Evolutionary conservation across 1,284 basidiomycete genomes (phyloP).

Genomic region (Cryptococcus sp.): DNA sequence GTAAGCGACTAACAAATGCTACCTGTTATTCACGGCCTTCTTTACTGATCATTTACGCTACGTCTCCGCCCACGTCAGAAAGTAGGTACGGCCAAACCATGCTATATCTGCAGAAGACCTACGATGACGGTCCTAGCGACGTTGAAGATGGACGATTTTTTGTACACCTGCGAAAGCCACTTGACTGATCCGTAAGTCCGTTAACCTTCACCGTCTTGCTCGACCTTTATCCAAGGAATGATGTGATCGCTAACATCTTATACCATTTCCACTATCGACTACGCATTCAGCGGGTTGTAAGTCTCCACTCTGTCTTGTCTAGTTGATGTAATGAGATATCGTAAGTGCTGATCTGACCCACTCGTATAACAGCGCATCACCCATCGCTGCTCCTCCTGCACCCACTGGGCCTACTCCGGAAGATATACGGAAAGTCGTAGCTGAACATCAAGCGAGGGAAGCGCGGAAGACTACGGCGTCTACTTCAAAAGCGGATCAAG

Average conservation of each 20-base stretch:
- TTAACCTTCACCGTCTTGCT: not conserved
- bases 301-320: not conserved
- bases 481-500: slow-evolving; percentile 10
- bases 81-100: slow-evolving; percentile 45
- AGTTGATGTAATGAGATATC: not conserved
- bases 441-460: slow-evolving; percentile 46
- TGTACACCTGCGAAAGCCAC: slow-evolving; percentile 51
- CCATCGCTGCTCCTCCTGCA: slow-evolving; percentile 31
- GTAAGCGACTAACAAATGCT: slow-evolving; percentile 29
- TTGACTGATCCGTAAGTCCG: slow-evolving; percentile 46
- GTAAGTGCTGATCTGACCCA: not conserved
- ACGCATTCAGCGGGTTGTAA: slow-evolving; percentile 24
- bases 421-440: slow-evolving; percentile 51
- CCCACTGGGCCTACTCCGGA: slow-evolving; percentile 38
- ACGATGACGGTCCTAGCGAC: slow-evolving; percentile 50
- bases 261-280: not conserved
- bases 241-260: not conserved
- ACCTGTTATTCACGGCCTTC: too few relatives aligned
- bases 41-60: not conserved
- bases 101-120: slow-evolving; percentile 49
- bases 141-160: slow-evolving; percentile 48
- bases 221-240: not conserved
- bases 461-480: slow-evolving; percentile 24
- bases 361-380: slow-evolving; percentile 39
- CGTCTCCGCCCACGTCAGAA: slow-evolving; percentile 29